Evolutionary conservation across 805 yeast species (phyloP), one percentile per base, ranked within the genome.

Genomic region (Jamesozyma gamospora): DNA sequence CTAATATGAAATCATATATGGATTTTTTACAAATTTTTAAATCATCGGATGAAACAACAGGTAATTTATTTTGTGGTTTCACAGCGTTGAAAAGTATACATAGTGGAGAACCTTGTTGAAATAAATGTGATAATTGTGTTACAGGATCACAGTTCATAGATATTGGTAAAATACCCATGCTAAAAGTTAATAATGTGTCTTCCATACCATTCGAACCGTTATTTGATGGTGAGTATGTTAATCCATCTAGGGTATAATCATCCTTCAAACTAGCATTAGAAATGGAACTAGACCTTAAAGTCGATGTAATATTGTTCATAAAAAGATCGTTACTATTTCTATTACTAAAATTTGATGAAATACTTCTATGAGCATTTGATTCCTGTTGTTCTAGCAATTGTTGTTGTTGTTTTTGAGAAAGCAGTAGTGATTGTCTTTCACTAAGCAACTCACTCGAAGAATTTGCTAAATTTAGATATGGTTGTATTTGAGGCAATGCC

Each of bases 71-170:
- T 29, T 70, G 70, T 1, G 80, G 79, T 40, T 69, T 70, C 16
- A 86, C 70, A 12, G 77, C 67, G 62, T 92, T 90, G 67, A 82
- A 85, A 7, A 90, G 65, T 32, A 85, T 73, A 60, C 97, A 88
- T 32, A 92, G 66, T 4, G 97, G 95, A 2, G 94, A 80, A 10
- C 97, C 98, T 53, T 83, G 86, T 52, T 90, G 94, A 53, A 92
- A 79, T 27, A 92, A 65, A 48, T 85, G 79, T 77, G 95, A 83
- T 32, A 92, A 58, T 46, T 86, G 88, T 2, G 96, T 86, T 2
- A 84, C 96, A 3, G 97, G 96, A 58, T 92, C 99, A 53, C 84
- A 82, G 47, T 74, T 72, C 44, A 74, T 70, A 46, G 73, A 76
- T 4, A 82, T 82, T 4, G 90, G 94, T 33, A 79, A 67, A 13